A percentile compares a stretch with the other conserved stretches of the same genome.
Evolutionary conservation across 768 basidiomycete species (phyloP).

Genomic region (Crucibulum laeve): DNA sequence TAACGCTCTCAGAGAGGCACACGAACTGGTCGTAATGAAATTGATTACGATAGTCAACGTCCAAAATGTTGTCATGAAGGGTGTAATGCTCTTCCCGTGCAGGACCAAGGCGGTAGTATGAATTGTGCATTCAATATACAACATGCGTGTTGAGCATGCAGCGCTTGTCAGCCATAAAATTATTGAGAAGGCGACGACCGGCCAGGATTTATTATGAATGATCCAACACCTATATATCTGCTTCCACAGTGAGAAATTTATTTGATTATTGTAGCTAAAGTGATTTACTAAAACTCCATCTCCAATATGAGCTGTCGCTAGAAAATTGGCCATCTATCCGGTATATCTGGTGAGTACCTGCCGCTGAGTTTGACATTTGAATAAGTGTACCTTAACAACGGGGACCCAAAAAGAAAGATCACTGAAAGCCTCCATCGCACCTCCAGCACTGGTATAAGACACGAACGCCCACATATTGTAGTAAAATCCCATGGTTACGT

Average conservation of each 20-base stretch:
- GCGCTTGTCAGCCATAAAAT: too few relatives aligned
- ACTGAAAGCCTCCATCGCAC: slow-evolving; percentile 3
- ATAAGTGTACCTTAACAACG: slow-evolving; percentile 9
- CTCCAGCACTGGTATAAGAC: slow-evolving; percentile 6
- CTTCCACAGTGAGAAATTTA: not conserved
- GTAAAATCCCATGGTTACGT: slow-evolving; percentile 1
- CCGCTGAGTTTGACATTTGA: not conserved
- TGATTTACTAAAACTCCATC: not conserved
- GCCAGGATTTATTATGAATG: not conserved
- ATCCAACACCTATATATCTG: too few relatives aligned
- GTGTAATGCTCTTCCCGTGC: too few relatives aligned
- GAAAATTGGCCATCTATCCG: not conserved
- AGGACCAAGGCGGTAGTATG: too few relatives aligned
- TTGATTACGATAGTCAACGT: too few relatives aligned
- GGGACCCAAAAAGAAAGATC: slow-evolving; percentile 11
- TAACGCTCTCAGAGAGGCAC: too few relatives aligned
- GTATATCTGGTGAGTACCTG: not conserved
- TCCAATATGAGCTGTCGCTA: not conserved
- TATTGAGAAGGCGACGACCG: not conserved
- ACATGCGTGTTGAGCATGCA: too few relatives aligned
- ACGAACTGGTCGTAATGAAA: too few relatives aligned
- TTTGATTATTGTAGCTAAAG: not conserved
- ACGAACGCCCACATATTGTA: slow-evolving; percentile 11
- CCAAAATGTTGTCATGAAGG: too few relatives aligned
- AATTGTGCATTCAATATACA: too few relatives aligned